These are phyloP conservation scores for Arachnomyces sp. DNA, from an alignment of 2,329 filamentous ascomycete genomes.

Conservation along the genomic window DNA sequence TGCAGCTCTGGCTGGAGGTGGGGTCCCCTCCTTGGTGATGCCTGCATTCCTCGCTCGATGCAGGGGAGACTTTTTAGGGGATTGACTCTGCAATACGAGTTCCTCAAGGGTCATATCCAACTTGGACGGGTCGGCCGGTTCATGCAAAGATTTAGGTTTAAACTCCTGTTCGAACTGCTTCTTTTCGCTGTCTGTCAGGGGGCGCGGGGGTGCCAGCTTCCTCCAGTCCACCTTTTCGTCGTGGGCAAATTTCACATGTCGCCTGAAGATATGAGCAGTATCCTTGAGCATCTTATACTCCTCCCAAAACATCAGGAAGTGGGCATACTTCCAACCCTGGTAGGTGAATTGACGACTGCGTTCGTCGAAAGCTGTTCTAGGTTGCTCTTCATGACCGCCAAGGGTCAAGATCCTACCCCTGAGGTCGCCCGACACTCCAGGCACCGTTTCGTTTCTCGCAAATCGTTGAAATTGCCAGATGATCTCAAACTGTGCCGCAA, in stretches of 20 bases:
- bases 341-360: background rate
- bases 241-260: background rate
- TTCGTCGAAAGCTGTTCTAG: conserved; percentile 1
- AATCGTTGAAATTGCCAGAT: conserved; percentile 9
- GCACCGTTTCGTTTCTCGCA: conserved; percentile 1
- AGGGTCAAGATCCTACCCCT: conserved; percentile 3
- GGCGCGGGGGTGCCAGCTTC: background rate
- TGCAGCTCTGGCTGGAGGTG: no score
- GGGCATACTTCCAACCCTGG: conserved; percentile 4
- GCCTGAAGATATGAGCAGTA: no score
- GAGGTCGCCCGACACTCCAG: background rate
- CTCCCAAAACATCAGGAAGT: conserved; percentile 6
- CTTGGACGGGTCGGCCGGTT: no score
- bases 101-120: no score
- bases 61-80: no score
- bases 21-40: no score
- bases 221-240: conserved; percentile 2
- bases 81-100: no score
- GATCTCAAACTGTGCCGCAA: conserved; percentile 4
- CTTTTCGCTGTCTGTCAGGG: background rate
- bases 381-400: background rate
- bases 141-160: no score
- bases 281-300: conserved; percentile 4
- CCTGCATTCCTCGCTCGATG: no score
- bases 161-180: background rate